Conservation (phyloP, 2,329 filamentous ascomycete genomes). For the Botryotinia narcissicola region DNA sequence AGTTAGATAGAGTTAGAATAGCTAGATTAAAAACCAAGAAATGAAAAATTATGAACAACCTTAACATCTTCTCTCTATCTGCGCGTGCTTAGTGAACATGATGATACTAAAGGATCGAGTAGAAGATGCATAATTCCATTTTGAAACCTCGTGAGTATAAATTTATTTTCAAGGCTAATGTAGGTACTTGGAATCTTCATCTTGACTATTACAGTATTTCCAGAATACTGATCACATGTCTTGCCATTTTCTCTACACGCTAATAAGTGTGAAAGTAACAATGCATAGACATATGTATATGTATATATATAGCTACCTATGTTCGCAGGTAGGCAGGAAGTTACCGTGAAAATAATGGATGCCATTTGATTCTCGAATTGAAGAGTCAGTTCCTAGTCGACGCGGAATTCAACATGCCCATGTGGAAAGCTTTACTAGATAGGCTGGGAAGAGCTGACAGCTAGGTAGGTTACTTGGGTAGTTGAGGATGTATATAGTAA, state of each 20-base stretch:
- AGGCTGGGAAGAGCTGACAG: too few relatives aligned
- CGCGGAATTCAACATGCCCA: too few relatives aligned
- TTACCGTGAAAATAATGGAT: not conserved
- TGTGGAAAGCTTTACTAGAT: too few relatives aligned
- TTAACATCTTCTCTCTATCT: not conserved
- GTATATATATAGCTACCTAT: not conserved
- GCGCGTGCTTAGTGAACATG: not conserved
- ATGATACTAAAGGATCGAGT: not conserved
- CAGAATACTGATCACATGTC: not conserved
- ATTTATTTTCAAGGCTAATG: not conserved
- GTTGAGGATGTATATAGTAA: not conserved
- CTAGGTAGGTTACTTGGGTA: not conserved
- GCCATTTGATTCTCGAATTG: too few relatives aligned
- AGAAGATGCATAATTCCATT: not conserved
- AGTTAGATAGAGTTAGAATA: not conserved
- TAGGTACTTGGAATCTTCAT: not conserved
- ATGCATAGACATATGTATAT: not conserved
- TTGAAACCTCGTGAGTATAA: not conserved
- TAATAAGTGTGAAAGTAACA: rapidly evolving
- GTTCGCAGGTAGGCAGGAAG: not conserved
- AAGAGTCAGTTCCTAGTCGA: too few relatives aligned
- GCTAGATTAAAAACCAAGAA: not conserved
- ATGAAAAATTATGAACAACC: not conserved
- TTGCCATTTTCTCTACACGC: not conserved
- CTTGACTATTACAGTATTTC: not conserved